A percentile compares a stretch with the other conserved stretches of the same genome.
phyloP scores from a whole-genome alignment of 805 yeast genomes.

The Starmerella potacharoeniae region DNA sequence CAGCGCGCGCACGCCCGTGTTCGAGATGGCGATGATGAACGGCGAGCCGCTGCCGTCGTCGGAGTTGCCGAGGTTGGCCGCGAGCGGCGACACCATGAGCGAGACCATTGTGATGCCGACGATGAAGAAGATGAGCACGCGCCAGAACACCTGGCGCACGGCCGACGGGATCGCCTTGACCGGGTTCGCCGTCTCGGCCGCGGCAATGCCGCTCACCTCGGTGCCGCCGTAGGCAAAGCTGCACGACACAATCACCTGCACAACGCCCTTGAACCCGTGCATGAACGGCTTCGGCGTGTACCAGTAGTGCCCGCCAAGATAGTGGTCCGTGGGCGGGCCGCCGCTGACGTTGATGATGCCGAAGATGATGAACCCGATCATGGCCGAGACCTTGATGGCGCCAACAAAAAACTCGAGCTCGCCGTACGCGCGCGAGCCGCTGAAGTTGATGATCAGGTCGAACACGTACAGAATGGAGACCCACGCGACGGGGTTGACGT shows the following conservation, averaged over 20 bases:
- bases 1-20: constrained; percentile 51
- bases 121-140: constrained; percentile 54
- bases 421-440: constrained; percentile 51
- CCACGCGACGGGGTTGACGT: constrained; percentile 44
- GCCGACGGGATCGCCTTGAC: constrained; percentile 61
- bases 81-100: constrained; percentile 52
- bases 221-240: constrained; percentile 63
- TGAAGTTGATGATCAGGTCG: constrained; percentile 38
- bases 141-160: constrained; percentile 54
- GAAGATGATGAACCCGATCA: constrained; percentile 47
- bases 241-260: constrained; percentile 46
- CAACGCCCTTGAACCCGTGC: constrained; percentile 55
- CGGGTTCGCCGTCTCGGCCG: constrained; percentile 63
- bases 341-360: constrained; percentile 47
- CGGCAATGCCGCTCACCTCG: constrained; percentile 59
- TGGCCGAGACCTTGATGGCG: constrained; percentile 44
- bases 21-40: constrained; percentile 67
- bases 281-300: constrained; percentile 49
- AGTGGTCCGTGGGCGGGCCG: constrained; percentile 48
- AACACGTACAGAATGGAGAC: constrained; percentile 46
- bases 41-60: constrained; percentile 56
- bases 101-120: constrained; percentile 53
- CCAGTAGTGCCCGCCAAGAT: constrained; percentile 50
- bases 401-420: constrained; percentile 60
- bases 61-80: constrained; percentile 40